Conservation (phyloP, 202 grass and related monocot genomes). For the Hordeum pubiflorum region DNA sequence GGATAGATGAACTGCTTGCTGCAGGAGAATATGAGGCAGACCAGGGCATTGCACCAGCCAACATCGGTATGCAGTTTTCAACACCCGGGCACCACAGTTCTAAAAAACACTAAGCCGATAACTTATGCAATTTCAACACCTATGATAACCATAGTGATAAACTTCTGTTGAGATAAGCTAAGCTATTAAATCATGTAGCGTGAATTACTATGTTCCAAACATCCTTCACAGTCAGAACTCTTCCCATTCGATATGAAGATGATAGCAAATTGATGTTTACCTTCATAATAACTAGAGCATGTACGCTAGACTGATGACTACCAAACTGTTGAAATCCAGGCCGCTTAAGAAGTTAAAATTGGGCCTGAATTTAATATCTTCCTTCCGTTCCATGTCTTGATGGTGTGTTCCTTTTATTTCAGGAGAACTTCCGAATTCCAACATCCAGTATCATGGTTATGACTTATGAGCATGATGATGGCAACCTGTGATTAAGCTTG, state of each 20-base stretch:
- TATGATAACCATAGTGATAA: background rate
- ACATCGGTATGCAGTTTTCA: background rate
- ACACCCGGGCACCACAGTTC: too few relatives aligned
- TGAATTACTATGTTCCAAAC: background rate
- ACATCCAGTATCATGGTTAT: too few relatives aligned
- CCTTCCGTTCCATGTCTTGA: background rate
- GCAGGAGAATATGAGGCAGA: too few relatives aligned
- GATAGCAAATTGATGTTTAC: background rate
- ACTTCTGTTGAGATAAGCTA: background rate
- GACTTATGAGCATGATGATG: background rate
- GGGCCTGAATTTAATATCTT: background rate
- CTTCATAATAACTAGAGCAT: background rate
- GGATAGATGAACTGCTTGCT: background rate
- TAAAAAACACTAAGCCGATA: too few relatives aligned
- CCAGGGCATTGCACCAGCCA: background rate
- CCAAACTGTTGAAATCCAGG: background rate
- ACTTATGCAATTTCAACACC: too few relatives aligned
- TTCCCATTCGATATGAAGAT: background rate
- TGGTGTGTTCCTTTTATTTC: background rate
- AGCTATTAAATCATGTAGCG: background rate
- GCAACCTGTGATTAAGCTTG: background rate
- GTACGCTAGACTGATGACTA: background rate
- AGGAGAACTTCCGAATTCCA: background rate
- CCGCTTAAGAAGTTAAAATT: background rate
- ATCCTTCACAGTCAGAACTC: background rate